Percentiles rank a stretch among this genome's conserved stretches.
Conservation (phyloP, 148 eudicot genomes). For the Pharnaceum exiguum region DNA sequence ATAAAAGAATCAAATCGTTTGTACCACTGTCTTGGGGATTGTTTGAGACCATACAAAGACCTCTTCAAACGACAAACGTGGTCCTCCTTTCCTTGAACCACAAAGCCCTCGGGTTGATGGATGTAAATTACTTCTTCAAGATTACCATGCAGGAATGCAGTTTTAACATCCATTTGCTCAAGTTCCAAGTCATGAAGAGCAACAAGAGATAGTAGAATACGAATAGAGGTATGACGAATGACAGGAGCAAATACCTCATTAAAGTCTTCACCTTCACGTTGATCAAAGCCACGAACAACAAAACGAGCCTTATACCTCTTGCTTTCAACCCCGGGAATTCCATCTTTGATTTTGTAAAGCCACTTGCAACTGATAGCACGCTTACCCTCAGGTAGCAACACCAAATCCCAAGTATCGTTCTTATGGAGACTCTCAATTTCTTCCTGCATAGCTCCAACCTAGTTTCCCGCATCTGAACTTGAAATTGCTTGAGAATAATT, state of each 20-base stretch:
- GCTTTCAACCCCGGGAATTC: not conserved
- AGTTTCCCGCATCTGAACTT: not conserved
- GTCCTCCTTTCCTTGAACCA: not conserved
- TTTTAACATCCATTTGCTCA: slow-evolving; percentile 7
- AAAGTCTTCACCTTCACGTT: not conserved
- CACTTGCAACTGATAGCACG: not conserved
- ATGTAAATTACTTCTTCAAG: not conserved
- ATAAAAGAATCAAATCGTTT: slow-evolving; percentile 4
- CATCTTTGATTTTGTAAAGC: slow-evolving; percentile 2
- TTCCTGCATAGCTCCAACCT: not conserved
- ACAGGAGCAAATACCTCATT: slow-evolving; percentile 4
- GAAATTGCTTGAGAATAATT: not conserved
- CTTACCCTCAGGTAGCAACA: not conserved
- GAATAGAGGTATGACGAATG: slow-evolving; percentile 5
- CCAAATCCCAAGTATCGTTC: slow-evolving; percentile 6
- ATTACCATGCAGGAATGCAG: slow-evolving; percentile 6
- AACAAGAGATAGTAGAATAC: not conserved
- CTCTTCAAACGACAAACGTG: not conserved
- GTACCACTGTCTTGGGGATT: slow-evolving; percentile 9
- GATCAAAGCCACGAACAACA: not conserved
- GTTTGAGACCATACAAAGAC: slow-evolving; percentile 7
- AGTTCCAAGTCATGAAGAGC: not conserved
- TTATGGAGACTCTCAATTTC: slow-evolving; percentile 7
- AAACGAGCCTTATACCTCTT: not conserved
- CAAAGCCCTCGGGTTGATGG: slow-evolving; percentile 2